Evolutionary conservation across 805 yeast genomes (phyloP), one percentile per base, ranked within the genome.

Genomic region (Wilhelminamyces savonicus): DNA sequence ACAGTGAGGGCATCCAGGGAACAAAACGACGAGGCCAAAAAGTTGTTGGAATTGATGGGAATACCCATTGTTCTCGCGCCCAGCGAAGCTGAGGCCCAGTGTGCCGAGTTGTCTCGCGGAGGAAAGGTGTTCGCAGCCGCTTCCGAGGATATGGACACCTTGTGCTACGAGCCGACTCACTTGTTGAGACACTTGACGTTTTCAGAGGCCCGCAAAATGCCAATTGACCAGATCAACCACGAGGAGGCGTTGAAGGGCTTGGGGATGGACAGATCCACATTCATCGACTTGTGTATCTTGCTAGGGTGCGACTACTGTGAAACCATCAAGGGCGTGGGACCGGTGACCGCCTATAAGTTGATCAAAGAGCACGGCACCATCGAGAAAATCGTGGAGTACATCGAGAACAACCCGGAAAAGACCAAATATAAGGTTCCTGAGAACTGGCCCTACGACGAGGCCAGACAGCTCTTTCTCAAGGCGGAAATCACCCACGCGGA

Each of bases 271-370:
- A 62, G 71, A 26, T 70, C 68, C 15, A 80, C 85, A 35, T 92
- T 92, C 54, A 74, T 92, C 27, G 99, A 92, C 53, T 59, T 92
- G 44, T 88, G 98, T 62, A 90, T 92, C 24, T 66, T 92, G 46
- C 62, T 92, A 27, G 99, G 99, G 2, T 92, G 98, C 58, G 99
- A 92, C 62, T 92, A 92, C 56, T 86, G 96, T 60, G 97, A 90
- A 41, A 83, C 96, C 4, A 88, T 92, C 35, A 76, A 76, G 45
- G 98, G 98, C 15, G 80, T 92, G 37, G 99, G 99, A 7, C 97
- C 97, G 1, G 92, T 83, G 2, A 90, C 96, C 1, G 98, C 97
- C 0, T 66, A 73, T 39, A 90, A 92, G 49, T 67, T 92, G 37
- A 85, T 92, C 38, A 81, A 78, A 50, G 95, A 90, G 48, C 87